A percentile compares a stretch with the other conserved stretches of the same genome.
phyloP scores from a whole-genome alignment of 2,329 filamentous ascomycete species.

The Colletotrichum sp. region DNA sequence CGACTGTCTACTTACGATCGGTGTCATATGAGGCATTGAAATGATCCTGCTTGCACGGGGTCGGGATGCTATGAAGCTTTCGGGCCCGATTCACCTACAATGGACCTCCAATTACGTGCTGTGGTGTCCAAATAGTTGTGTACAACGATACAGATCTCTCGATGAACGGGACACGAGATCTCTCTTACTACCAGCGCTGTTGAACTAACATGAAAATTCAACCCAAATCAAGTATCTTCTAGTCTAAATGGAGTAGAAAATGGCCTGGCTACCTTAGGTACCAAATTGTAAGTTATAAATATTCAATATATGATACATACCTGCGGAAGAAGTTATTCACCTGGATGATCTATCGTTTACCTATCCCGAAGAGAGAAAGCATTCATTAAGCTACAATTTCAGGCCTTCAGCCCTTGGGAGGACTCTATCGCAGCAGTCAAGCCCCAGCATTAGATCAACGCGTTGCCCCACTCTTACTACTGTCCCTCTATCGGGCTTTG shows the following conservation, averaged over 20 bases:
- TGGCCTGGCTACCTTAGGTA: too few relatives aligned
- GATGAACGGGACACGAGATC: rapidly evolving
- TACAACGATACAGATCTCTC: rapidly evolving
- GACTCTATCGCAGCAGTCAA: too few relatives aligned
- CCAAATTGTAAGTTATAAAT: too few relatives aligned
- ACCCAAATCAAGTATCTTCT: not conserved
- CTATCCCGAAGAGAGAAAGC: too few relatives aligned
- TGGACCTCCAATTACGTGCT: not conserved
- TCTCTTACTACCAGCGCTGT: not conserved
- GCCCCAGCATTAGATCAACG: too few relatives aligned
- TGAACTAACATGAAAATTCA: not conserved
- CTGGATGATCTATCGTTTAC: too few relatives aligned
- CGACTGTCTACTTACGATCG: not conserved
- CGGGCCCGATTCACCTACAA: not conserved
- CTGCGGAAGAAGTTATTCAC: too few relatives aligned
- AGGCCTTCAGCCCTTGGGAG: too few relatives aligned
- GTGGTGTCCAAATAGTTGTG: rapidly evolving
- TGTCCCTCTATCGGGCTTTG: too few relatives aligned
- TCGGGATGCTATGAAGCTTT: not conserved
- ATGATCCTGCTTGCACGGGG: not conserved
- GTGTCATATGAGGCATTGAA: not conserved
- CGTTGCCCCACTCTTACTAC: too few relatives aligned
- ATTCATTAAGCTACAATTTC: too few relatives aligned
- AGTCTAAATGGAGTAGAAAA: rapidly evolving
- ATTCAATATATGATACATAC: too few relatives aligned